Percentiles rank a stretch among this genome's conserved stretches.
Evolutionary conservation across 495 filamentous ascomycete species (phyloP).

Genomic region (Aspergillus indologenus): DNA sequence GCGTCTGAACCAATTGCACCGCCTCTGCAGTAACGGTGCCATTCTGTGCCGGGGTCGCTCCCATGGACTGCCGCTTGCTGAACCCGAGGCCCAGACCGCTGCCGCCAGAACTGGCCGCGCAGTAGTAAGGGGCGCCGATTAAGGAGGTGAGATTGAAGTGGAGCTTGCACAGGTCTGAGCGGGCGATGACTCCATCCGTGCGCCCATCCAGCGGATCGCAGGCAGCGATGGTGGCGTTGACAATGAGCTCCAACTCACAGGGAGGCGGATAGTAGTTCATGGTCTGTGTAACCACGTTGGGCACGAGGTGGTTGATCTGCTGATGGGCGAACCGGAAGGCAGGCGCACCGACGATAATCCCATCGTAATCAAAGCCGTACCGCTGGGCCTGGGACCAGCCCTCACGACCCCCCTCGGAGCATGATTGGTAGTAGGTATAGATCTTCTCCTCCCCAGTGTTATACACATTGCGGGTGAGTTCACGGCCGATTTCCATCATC

Average conservation of each 20-base stretch:
- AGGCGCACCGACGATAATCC: constrained; percentile 45
- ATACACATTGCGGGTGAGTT: constrained; percentile 34
- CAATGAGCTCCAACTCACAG: constrained; percentile 74
- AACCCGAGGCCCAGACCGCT: background rate
- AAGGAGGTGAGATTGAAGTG: constrained; percentile 35
- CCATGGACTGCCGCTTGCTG: background rate
- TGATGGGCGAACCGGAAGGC: constrained; percentile 1
- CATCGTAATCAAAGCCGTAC: constrained; percentile 46
- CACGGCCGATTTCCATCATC: constrained; percentile 34
- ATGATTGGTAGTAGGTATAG: constrained; percentile 53
- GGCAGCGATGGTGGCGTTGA: constrained; percentile 58
- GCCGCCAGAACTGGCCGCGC: constrained; percentile 13
- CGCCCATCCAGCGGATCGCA: constrained; percentile 50
- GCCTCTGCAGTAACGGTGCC: constrained; percentile 42
- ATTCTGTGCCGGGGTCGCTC: constrained; percentile 35
- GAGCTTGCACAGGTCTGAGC: constrained; percentile 47
- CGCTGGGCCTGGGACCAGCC: constrained; percentile 50
- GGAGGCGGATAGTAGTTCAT: constrained; percentile 74
- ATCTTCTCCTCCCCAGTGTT: constrained; percentile 32
- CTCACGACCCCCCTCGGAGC: constrained; percentile 52
- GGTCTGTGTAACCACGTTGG: constrained; percentile 70
- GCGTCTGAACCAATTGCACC: constrained; percentile 35
- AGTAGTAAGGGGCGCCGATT: constrained; percentile 45
- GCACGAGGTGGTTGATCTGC: constrained; percentile 1
- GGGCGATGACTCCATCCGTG: constrained; percentile 46